These are phyloP conservation scores for Cystobasidiopsis lactophilus DNA, from an alignment of 768 basidiomycete genomes.

Conservation along the genomic window DNA sequence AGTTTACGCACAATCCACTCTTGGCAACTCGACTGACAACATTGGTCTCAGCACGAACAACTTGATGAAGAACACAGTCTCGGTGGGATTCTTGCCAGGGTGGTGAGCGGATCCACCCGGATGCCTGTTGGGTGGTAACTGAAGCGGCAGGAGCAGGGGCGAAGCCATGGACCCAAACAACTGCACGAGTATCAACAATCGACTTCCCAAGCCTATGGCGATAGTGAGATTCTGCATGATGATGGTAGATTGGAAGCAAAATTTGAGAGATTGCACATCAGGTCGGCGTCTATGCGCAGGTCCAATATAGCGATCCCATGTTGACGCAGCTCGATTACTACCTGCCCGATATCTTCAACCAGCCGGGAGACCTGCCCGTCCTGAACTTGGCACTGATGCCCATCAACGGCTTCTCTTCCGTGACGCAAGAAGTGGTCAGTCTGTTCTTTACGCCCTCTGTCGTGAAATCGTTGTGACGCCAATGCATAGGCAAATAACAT, in stretches of 20 bases:
- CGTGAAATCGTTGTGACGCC: too few species aligned
- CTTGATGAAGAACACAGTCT: conserved; percentile 6
- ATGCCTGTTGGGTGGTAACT: not conserved
- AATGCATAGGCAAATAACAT: not conserved
- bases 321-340: conserved; percentile 7
- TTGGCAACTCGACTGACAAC: too few species aligned
- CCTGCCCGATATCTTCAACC: not conserved
- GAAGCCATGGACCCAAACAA: conserved; percentile 5
- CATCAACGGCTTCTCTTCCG: not conserved
- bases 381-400: conserved; percentile 8
- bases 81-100: conserved; percentile 6
- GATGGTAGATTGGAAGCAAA: too few species aligned
- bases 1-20: too few species aligned
- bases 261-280: too few species aligned
- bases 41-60: conserved; percentile 4
- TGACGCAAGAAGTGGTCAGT: conserved; percentile 1
- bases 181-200: conserved; percentile 1
- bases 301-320: not conserved
- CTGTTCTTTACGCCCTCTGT: too few species aligned
- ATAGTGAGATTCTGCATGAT: not conserved
- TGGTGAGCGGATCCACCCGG: not conserved
- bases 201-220: conserved; percentile 4
- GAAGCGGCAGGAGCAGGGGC: not conserved
- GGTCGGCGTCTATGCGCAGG: conserved; percentile 6
- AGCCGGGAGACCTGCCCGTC: conserved; percentile 8